phyloP scores from a whole-genome alignment of 345 rosid species.

The Gossypium sturtianum region DNA sequence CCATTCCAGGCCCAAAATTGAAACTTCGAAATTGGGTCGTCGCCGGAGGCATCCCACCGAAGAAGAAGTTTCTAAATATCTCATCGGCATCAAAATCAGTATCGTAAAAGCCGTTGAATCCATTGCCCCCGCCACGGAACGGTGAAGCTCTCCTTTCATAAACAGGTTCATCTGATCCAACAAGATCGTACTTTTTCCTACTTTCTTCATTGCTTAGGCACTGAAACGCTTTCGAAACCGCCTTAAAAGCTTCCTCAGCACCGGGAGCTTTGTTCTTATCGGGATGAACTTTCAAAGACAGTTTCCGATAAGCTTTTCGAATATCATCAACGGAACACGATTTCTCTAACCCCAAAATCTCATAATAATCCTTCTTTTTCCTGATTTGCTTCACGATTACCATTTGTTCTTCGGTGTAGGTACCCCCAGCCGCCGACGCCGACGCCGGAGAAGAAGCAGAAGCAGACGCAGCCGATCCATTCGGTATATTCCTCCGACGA shows the following conservation, averaged over 20 bases:
- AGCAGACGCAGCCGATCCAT: constrained; percentile 31
- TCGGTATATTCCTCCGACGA: constrained; percentile 45
- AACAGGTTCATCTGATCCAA: constrained; percentile 78
- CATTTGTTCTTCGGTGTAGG: constrained; percentile 74
- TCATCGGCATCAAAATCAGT: constrained; percentile 87
- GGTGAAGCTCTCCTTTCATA: constrained; percentile 44
- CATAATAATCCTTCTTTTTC: constrained; percentile 83
- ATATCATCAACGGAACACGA: constrained; percentile 73
- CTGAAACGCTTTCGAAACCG: constrained; percentile 89
- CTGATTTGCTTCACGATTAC: constrained; percentile 65
- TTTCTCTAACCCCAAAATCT: constrained; percentile 70
- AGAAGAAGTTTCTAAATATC: constrained; percentile 89
- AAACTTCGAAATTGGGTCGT: constrained; percentile 68
- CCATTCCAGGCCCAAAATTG: constrained; percentile 63
- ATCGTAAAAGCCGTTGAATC: constrained; percentile 64
- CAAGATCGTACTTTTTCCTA: constrained; percentile 61
- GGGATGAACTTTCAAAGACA: constrained; percentile 89
- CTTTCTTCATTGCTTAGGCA: constrained; percentile 75
- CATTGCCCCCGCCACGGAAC: constrained; percentile 26
- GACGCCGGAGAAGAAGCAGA: constrained; percentile 24
- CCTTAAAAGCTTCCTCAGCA: constrained; percentile 87
- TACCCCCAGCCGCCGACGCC: not conserved
- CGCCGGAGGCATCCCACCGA: constrained; percentile 77
- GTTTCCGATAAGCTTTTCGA: constrained; percentile 78
- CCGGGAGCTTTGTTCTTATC: constrained; percentile 95